Percentiles rank a stretch among this genome's conserved stretches.
Conservation (phyloP, 2,329 filamentous ascomycete genomes). For the Chaetomium sp. region DNA sequence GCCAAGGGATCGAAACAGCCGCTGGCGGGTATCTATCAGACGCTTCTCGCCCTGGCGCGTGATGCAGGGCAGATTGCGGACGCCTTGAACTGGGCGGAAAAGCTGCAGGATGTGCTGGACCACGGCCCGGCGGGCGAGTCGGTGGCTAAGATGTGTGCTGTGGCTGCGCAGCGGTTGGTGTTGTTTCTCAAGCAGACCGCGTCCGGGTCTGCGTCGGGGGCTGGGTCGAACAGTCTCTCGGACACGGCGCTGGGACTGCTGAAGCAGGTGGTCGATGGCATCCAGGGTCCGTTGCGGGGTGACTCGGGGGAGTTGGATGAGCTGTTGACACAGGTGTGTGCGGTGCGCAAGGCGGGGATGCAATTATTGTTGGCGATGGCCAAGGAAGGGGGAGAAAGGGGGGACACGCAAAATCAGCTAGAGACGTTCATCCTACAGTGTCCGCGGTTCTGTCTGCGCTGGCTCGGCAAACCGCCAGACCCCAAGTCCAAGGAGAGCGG, state of each 20-base stretch:
- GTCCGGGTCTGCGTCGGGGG: slow-evolving; percentile 32
- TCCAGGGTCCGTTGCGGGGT: slow-evolving; percentile 55
- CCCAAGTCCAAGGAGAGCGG: slow-evolving; percentile 52
- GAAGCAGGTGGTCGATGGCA: slow-evolving; percentile 42
- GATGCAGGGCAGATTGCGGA: slow-evolving; percentile 44
- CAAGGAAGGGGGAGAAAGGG: slow-evolving; percentile 11
- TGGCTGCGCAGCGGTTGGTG: slow-evolving; percentile 49
- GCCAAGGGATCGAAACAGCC: slow-evolving; percentile 37
- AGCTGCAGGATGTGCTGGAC: slow-evolving; percentile 36
- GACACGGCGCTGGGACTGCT: slow-evolving; percentile 29
- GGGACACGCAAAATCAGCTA: slow-evolving; percentile 34
- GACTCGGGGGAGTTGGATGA: slow-evolving; percentile 55
- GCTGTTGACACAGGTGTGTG: slow-evolving; percentile 50
- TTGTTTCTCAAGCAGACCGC: slow-evolving; percentile 43
- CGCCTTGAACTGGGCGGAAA: slow-evolving; percentile 49
- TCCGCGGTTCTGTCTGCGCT: slow-evolving; percentile 54
- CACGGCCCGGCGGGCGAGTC: slow-evolving; percentile 34
- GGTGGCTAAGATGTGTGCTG: slow-evolving; percentile 43
- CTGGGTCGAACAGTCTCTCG: slow-evolving; percentile 16
- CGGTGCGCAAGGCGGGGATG: slow-evolving; percentile 49
- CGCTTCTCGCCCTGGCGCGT: slow-evolving; percentile 39
- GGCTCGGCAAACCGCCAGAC: slow-evolving; percentile 52
- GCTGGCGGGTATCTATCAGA: slow-evolving; percentile 44
- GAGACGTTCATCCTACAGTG: slow-evolving; percentile 52
- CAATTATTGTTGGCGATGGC: slow-evolving; percentile 34